Evolutionary conservation across 352 stramenopile genomes (phyloP).

Genomic region (Phytopythium montanum): DNA sequence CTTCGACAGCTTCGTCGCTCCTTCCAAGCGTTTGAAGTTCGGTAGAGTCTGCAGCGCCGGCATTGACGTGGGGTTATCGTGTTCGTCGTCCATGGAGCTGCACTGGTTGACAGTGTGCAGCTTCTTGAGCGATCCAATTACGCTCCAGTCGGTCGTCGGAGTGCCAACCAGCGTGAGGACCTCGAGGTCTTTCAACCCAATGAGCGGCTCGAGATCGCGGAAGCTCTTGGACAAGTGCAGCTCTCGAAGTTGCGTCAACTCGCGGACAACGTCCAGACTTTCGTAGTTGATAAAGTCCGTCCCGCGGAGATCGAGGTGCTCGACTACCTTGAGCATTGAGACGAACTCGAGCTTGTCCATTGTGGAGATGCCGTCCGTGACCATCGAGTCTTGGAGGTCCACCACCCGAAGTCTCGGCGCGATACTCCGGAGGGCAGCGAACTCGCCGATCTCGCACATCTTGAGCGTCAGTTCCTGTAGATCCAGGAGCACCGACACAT

Average conservation of each 20-base stretch:
- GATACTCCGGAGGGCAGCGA: not conserved
- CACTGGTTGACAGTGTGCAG: not conserved
- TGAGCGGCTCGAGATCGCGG: not conserved
- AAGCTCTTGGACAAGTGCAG: slow-evolving; percentile 1
- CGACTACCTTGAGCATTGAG: not conserved
- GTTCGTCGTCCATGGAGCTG: not conserved
- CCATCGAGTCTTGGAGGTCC: not conserved
- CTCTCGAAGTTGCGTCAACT: not conserved
- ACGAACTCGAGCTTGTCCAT: not conserved
- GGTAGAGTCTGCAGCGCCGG: not conserved
- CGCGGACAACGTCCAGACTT: not conserved
- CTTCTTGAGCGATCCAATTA: not conserved
- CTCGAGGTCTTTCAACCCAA: not conserved
- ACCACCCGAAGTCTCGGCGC: slow-evolving; percentile 1
- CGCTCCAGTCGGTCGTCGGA: not conserved
- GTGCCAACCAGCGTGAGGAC: not conserved
- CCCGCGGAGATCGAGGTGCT: not conserved
- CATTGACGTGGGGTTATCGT: not conserved
- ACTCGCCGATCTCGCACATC: not conserved
- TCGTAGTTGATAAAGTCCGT: not conserved
- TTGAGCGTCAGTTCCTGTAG: not conserved
- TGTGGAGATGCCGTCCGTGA: not conserved
- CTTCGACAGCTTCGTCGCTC: not conserved
- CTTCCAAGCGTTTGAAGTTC: not conserved
- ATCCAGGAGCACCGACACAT: not conserved